Conservation (phyloP, 108 stramenopile genomes). For the Mediolabrus comicus region DNA sequence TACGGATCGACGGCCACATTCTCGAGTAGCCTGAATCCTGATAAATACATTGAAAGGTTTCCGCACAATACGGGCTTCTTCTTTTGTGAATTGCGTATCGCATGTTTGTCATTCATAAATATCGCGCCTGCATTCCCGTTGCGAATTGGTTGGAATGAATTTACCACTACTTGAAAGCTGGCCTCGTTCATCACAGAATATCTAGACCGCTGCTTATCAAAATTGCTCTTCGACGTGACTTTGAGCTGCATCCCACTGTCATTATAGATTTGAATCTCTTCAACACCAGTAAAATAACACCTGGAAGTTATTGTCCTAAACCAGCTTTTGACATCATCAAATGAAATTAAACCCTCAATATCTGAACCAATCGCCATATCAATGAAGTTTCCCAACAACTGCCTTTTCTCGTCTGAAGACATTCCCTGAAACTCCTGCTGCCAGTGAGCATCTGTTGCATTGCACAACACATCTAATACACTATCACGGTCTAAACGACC, state of each 20-base stretch:
- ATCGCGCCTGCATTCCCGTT: slow-evolving; percentile 1
- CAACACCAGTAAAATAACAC: slow-evolving; percentile 15
- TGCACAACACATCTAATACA: neutral
- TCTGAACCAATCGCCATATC: neutral
- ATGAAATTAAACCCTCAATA: neutral
- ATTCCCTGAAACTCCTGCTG: neutral
- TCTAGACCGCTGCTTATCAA: neutral
- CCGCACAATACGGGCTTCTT: neutral
- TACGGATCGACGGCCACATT: slow-evolving; percentile 15
- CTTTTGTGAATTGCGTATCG: neutral
- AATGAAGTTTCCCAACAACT: neutral
- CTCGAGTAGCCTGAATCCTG: slow-evolving; percentile 20
- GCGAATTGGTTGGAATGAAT: slow-evolving; percentile 6
- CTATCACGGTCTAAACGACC: neutral
- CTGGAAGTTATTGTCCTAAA: neutral
- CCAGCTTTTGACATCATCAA: neutral
- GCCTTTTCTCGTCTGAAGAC: neutral
- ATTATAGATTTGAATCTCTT: slow-evolving; percentile 19
- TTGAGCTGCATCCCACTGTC: slow-evolving; percentile 11
- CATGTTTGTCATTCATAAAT: neutral
- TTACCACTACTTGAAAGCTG: neutral
- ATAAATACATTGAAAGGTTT: slow-evolving; percentile 10
- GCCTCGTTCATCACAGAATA: neutral
- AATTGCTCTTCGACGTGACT: neutral
- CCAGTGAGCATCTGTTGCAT: neutral